Base-by-base conservation (phyloP, 1,284 basidiomycete genomes). In the Pseudomicrostroma phylloplanum region DNA sequence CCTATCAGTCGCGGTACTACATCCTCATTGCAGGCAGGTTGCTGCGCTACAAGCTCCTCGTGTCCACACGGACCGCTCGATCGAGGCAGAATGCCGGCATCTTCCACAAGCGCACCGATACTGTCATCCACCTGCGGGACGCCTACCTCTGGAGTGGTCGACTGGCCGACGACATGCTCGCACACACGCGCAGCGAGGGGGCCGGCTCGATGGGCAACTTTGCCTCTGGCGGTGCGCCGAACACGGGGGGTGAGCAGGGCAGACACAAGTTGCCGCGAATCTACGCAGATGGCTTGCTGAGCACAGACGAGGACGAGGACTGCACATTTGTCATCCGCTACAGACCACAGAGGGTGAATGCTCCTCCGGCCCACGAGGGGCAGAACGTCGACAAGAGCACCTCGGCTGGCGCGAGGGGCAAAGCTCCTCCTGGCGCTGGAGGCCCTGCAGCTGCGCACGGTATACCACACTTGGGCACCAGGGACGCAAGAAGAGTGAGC, bases 51-150 rank as follows among this genome's bases (percentile, higher is more conserved):
- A 75, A 74, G 59, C 59, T 75, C 57, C 66, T 74, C 25, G 62
- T 60, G 36, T 77, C 75, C 39, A 67, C 66, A 40, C 64, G 70
- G 12, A 73, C 73, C 0, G 64, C 76, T 12, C 64, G 73, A 9
- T 64, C 70, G n/a, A 67, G 77, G n/a, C 74, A 77, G 65, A 79
- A 79, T 62, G 72, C 72, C 19, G 75, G 76, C 62, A 73, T 77
- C 60, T 71, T 79, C 39, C 71, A 75, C 58, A 63, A 65, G 39
- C 69, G 74, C 15, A 19, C 51, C 21, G 26, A 54, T 19, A 15
- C 68, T n/a, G 70, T 73, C 54, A 70, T 79, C 26, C 66, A 71
- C 43, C 61, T 79, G 26, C 70, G 76, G 17, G 77, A 79, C 58
- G 72, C 75, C 1, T 78, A 78, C 61, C 68, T 79, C 19, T 79